phyloP scores from a whole-genome alignment of 2,329 filamentous ascomycete genomes.

The Neonectria punicea region DNA sequence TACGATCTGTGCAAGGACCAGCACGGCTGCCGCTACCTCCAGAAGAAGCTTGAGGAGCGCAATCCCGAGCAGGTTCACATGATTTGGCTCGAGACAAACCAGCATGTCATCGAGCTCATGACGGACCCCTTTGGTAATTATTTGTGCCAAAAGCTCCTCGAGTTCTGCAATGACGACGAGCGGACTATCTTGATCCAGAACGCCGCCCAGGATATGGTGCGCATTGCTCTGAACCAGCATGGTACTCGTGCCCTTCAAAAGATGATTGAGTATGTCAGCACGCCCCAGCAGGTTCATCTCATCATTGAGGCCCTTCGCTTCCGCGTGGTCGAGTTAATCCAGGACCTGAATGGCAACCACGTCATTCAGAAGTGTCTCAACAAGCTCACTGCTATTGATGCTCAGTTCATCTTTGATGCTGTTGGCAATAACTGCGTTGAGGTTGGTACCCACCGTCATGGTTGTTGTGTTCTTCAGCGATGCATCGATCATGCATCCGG shows the following conservation, averaged over 20 bases:
- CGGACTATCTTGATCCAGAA: conserved; percentile 93
- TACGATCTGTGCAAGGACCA: conserved; percentile 96
- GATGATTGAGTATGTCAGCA: conserved; percentile 98
- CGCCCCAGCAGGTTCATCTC: conserved; percentile 82
- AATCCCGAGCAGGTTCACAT: conserved; percentile 85
- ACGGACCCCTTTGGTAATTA: conserved; percentile 99
- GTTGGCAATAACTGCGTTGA: conserved; percentile 88
- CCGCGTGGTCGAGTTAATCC: conserved; percentile 92
- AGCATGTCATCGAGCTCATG: conserved; percentile 97
- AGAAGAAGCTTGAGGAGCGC: conserved; percentile 96
- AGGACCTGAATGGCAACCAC: conserved; percentile 98
- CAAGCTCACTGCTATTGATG: conserved; percentile 84
- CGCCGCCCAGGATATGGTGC: conserved; percentile 85
- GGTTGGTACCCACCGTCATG: conserved; percentile 96
- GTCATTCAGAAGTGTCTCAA: conserved; percentile 99
- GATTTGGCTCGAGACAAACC: conserved; percentile 94
- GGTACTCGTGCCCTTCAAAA: conserved; percentile 97
- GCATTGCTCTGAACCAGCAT: conserved; percentile 96
- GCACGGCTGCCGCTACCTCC: conserved; percentile 94
- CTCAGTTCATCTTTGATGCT: conserved; percentile 96
- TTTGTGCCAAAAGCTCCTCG: conserved; percentile 96
- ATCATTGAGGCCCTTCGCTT: conserved; percentile 87
- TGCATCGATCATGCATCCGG: conserved; percentile 98
- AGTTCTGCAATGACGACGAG: conserved; percentile 95
- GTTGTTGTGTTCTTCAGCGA: conserved; percentile 96